Base-by-base conservation (phyloP, 2,329 filamentous ascomycete genomes). In the Tolypocladium album region DNA sequence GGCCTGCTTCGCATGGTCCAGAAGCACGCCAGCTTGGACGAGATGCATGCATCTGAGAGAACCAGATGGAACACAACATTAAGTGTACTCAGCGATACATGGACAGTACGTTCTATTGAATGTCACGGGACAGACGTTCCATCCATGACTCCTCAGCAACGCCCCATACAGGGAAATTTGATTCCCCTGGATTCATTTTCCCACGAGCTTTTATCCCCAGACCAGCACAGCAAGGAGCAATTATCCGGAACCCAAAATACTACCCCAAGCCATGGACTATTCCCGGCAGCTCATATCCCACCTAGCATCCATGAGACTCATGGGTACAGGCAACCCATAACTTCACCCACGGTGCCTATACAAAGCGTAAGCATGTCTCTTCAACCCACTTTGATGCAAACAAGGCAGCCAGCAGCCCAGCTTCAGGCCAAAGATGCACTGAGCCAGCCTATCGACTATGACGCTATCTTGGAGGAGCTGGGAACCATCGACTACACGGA, bases 391-490 rank as follows among this genome's bases (percentile, higher is more conserved):
- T 56, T 15, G 22, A 17, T 39, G 38, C 12, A 39, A 1, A n/a
- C 53, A 9, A 4, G 53, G 13, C 53, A 56, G 36, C 53, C 36
- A 38, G 36, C n/a, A 3, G 27, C n/a, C 12, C n/a, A 17, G 9
- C 55, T 61, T 24, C 27, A 52, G 9, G 56, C 56, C 7, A 47
- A n/a, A 22, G 39, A 60, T 53, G n/a, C 55, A 17, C 58, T 56
- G 15, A 66, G 60, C 47, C 66, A 69, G 58, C 56, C 67, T 24
- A 61, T 80, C 5, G 79, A 82, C 61, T 80, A 82, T 64, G 79
- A 82, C 57, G 76, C 79, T 3, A 76, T 82, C n/a, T 67, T 82
- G 53, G 79, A 81, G 58, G 79, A 82, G 59, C 72, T 82, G 36
- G 77, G 77, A 22, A 78, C 78, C n/a, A 76, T 80, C 47, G 79